Evolutionary conservation across 495 filamentous ascomycete genomes (phyloP).

Genomic region (Penicillium lividum): DNA sequence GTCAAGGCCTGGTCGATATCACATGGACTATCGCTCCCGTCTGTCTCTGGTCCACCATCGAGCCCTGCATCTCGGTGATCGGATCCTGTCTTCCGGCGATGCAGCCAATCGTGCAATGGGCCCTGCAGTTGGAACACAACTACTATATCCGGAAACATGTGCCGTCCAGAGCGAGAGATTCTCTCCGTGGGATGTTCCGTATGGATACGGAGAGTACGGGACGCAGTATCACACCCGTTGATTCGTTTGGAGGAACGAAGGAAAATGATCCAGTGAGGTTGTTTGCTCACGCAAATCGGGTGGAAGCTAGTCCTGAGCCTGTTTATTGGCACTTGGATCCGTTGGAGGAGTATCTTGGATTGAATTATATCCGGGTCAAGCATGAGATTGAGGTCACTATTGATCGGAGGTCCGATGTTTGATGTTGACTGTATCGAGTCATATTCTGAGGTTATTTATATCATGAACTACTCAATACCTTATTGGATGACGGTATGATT

Average conservation of each 20-base stretch:
- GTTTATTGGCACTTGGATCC: background rate
- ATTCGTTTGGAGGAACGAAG: background rate
- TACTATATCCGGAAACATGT: constrained; percentile 1
- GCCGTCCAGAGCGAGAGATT: background rate
- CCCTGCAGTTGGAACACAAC: constrained; percentile 15
- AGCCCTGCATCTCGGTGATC: constrained; percentile 44
- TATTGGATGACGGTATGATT: background rate
- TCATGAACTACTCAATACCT: too few relatives aligned
- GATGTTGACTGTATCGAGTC: background rate
- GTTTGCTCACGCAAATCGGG: constrained; percentile 4
- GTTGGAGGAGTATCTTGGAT: constrained; percentile 14
- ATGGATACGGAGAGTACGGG: background rate
- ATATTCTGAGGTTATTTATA: too few relatives aligned
- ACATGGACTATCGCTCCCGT: constrained; percentile 40
- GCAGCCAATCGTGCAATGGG: constrained; percentile 21
- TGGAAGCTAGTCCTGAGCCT: background rate
- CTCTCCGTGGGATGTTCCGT: background rate
- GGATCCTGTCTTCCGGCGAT: constrained; percentile 38
- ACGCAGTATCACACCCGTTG: background rate
- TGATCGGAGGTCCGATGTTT: background rate
- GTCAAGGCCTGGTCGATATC: constrained; percentile 27
- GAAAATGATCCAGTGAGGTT: constrained; percentile 14
- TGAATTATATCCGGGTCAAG: constrained; percentile 21
- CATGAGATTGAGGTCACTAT: constrained; percentile 19
- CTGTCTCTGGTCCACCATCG: constrained; percentile 49